phyloP scores from a whole-genome alignment of 352 stramenopile species.

The Globisporangium echinulatum region DNA sequence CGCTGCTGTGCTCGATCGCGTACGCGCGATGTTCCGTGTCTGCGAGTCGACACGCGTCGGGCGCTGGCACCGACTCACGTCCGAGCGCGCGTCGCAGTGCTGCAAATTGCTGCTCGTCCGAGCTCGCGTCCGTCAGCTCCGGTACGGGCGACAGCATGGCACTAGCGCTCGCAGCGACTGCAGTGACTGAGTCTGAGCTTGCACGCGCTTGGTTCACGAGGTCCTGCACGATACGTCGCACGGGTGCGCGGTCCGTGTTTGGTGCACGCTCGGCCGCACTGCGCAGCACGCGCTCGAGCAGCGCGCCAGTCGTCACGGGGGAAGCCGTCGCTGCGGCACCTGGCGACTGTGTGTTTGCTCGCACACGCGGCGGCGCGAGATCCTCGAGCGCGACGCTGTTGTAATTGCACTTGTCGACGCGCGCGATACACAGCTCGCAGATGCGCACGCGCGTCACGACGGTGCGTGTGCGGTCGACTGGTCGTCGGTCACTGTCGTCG shows the following conservation, averaged over 20 bases:
- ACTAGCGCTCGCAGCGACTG: no score
- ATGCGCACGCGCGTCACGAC: slow-evolving; percentile 2
- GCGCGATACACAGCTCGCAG: slow-evolving; percentile 8
- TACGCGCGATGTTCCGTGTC: slow-evolving; percentile 9
- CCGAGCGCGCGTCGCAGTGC: neutral
- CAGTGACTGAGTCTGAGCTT: no score
- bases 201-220: slow-evolving; percentile 10
- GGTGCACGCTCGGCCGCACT: slow-evolving; percentile 11
- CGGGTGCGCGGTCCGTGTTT: slow-evolving; percentile 4
- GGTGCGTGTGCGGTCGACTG: neutral
- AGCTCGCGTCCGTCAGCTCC: slow-evolving; percentile 2
- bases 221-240: slow-evolving; percentile 27
- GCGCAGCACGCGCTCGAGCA: slow-evolving; percentile 16
- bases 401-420: slow-evolving; percentile 8
- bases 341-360: neutral
- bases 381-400: slow-evolving; percentile 4
- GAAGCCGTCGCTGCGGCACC: neutral
- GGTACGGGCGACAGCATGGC: no score
- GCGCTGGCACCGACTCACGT: neutral
- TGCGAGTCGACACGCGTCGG: slow-evolving; percentile 10
- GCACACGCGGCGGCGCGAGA: slow-evolving; percentile 1
- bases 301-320: neutral
- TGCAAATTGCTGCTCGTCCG: slow-evolving; percentile 8
- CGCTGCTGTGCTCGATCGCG: slow-evolving; percentile 8
- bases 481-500: neutral